Evolutionary conservation across 495 filamentous ascomycete genomes (phyloP).

Genomic region (Cenococcum geophilum): DNA sequence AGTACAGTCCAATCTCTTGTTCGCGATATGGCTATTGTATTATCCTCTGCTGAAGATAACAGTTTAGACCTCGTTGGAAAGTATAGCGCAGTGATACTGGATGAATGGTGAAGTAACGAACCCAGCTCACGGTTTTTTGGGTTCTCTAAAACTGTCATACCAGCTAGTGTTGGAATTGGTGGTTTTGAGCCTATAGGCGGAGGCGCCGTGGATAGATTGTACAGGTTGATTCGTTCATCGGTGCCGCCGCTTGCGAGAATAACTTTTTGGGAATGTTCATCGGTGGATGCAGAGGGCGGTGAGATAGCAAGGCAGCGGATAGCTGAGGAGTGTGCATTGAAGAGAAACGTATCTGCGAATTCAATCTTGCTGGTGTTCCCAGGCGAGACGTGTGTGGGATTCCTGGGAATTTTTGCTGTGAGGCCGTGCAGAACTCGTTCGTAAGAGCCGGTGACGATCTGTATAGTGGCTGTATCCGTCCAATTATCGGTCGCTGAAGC

Average conservation of each 20-base stretch:
- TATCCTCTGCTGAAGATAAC: conserved; percentile 77
- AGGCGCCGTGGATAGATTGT: conserved; percentile 72
- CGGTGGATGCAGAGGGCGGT: conserved; percentile 56
- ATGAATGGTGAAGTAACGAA: conserved; percentile 75
- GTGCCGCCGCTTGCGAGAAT: conserved; percentile 83
- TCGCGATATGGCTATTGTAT: conserved; percentile 75
- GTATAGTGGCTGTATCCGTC: conserved; percentile 48
- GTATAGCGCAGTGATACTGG: conserved; percentile 65
- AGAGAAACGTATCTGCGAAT: conserved; percentile 92
- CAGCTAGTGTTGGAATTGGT: conserved; percentile 52
- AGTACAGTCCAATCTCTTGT: conserved; percentile 85
- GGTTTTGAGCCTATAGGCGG: conserved; percentile 38
- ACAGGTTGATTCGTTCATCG: conserved; percentile 92
- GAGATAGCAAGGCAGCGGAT: conserved; percentile 88
- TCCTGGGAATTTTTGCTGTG: conserved; percentile 58
- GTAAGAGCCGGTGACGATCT: conserved; percentile 91
- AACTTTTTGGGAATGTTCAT: conserved; percentile 58
- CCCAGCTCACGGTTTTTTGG: conserved; percentile 82
- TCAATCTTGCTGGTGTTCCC: conserved; percentile 40
- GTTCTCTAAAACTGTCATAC: conserved; percentile 70
- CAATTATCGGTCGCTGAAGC: background rate
- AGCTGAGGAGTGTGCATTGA: conserved; percentile 84
- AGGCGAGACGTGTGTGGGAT: background rate
- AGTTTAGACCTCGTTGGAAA: conserved; percentile 89
- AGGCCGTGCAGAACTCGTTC: conserved; percentile 90